A percentile compares a stretch with the other conserved stretches of the same genome.
Conservation (phyloP, 805 yeast species). For the Candida broadrunensis region DNA sequence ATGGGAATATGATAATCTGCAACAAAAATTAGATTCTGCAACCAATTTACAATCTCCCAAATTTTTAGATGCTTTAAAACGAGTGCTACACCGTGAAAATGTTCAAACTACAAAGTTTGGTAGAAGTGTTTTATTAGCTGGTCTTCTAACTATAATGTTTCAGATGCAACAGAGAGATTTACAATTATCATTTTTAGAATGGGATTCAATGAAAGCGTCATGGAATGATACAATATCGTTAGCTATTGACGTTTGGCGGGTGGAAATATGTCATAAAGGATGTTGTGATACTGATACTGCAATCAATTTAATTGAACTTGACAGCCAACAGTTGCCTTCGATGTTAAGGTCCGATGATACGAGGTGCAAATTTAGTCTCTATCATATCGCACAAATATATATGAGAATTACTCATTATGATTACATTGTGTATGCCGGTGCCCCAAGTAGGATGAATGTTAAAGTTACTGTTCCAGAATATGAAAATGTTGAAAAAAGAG, state of each 20-base stretch:
- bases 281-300: slow-evolving; percentile 16
- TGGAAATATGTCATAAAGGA: slow-evolving; percentile 16
- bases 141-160: slow-evolving; percentile 19
- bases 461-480: slow-evolving; percentile 51
- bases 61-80: slow-evolving; percentile 20
- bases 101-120: slow-evolving; percentile 21
- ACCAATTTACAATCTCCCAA: slow-evolving; percentile 16
- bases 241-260: slow-evolving; percentile 29
- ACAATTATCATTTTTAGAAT: slow-evolving; percentile 20
- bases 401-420: slow-evolving; percentile 29
- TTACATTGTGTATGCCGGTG: slow-evolving; percentile 27
- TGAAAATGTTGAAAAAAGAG: slow-evolving; percentile 45
- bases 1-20: slow-evolving; percentile 23
- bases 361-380: slow-evolving; percentile 22
- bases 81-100: slow-evolving; percentile 16
- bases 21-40: slow-evolving; percentile 9
- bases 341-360: slow-evolving; percentile 18
- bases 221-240: slow-evolving; percentile 25
- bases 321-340: slow-evolving; percentile 12
- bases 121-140: slow-evolving; percentile 18
- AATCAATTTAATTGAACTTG: slow-evolving; percentile 8
- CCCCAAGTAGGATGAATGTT: slow-evolving; percentile 46
- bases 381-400: slow-evolving; percentile 25
- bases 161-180: slow-evolving; percentile 26
- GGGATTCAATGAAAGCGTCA: slow-evolving; percentile 21